Evolutionary conservation across 2,329 filamentous ascomycete species (phyloP).

Genomic region (Macrophomina tecta): DNA sequence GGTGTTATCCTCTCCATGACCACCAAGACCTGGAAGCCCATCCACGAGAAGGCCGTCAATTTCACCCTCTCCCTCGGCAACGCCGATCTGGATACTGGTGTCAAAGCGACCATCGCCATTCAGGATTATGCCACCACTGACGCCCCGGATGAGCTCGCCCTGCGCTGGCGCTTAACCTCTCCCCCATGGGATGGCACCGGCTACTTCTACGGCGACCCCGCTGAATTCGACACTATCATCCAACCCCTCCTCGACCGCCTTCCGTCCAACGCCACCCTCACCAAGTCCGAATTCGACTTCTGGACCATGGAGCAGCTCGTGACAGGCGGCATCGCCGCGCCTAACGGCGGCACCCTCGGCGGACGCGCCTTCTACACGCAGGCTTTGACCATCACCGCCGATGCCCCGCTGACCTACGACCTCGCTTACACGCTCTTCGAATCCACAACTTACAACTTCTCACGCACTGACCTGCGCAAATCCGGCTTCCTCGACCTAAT

Average conservation of each 20-base stretch:
- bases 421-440: constrained; percentile 31
- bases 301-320: constrained; percentile 31
- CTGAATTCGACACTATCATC: constrained; percentile 31
- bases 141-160: constrained; percentile 32
- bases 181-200: constrained; percentile 31
- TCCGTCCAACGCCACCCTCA: constrained; percentile 30
- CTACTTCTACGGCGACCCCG: constrained; percentile 33
- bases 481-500: constrained; percentile 34
- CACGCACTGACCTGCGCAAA: constrained; percentile 32
- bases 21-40: constrained; percentile 31
- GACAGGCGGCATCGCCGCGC: constrained; percentile 20
- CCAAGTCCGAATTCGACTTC: constrained; percentile 31
- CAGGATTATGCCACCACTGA: constrained; percentile 32
- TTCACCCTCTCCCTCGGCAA: constrained; percentile 32
- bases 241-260: constrained; percentile 30
- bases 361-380: constrained; percentile 33
- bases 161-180: constrained; percentile 32
- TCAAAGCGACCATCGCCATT: constrained; percentile 30
- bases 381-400: constrained; percentile 30
- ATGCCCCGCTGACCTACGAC: constrained; percentile 30
- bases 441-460: constrained; percentile 29
- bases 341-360: constrained; percentile 31
- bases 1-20: constrained; percentile 32
- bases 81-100: constrained; percentile 30
- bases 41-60: constrained; percentile 30